Evolutionary conservation across 2,329 filamentous ascomycete species (phyloP), one percentile per base, ranked within the genome.

Genomic region (Dryadomyces sulphureus): DNA sequence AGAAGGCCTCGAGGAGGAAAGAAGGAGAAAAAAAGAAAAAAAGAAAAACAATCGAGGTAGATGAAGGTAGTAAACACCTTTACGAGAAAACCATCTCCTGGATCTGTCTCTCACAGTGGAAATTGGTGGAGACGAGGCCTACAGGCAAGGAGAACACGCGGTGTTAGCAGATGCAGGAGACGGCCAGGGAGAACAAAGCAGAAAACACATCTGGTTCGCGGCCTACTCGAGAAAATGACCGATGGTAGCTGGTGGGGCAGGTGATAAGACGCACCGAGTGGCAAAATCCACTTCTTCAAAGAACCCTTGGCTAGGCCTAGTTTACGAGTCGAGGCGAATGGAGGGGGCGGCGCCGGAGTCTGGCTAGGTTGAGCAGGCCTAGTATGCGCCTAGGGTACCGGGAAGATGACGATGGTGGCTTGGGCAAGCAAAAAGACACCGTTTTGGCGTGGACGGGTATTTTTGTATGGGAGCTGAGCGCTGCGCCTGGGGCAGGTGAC

Each of bases 251-350:
- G 47, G 50, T 53, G 51, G 51, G 51, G 51, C 49, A 52, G 50
- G 49, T 53, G 51, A 52, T 50, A 45, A 45, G 30, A 45, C 40
- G 30, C 42, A 45, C 46, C 32, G 42, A 53, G 51, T 53, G 51
- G 51, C 51, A 36, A 53, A 50, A 52, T 45, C 51, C 50, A 53
- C 49, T 49, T 48, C 48, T 43, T 45, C 38, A 38, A 47, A 45
- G 47, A 47, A 50, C 49, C 49, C 46, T n/a, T 51, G 49, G 48
- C 48, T 48, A 53, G 49, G 48, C 48, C 51, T 39, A 49, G 43
- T 35, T n/a, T n/a, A 38, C 9, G 35, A 38, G 40, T 43, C 38
- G 39, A 45, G 45, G 45, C 34, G 39, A 45, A 42, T 35, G 27
- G 34, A 45, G 24, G 22, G 50, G 46, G 43, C 45, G 43, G 48